Evolutionary conservation across 169 alveolate genomes (phyloP), one percentile per base, ranked within the genome.

Genomic region (Cryptosporidium ryanae): DNA sequence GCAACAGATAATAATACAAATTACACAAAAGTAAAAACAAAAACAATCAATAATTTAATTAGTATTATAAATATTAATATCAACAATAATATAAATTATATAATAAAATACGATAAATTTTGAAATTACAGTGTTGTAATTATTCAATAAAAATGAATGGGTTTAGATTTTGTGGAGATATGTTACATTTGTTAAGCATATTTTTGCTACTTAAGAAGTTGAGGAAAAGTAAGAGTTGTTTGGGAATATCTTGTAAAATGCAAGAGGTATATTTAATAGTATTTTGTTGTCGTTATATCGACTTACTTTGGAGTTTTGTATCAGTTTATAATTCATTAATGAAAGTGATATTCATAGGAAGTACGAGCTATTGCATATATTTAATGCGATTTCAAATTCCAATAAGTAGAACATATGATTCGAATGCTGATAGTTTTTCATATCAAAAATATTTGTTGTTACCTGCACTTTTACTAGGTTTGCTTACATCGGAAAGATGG

Each of bases 181-280:
- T 95, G 93, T 94, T 97, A 63, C 99, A 97, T 90, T 91, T 97
- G 49, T 89, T 92, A 82, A 96, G 98, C 63, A 94, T 96, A 82
- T 90, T 96, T 43, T 91, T 97, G 52, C 98, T 97, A 59, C 92
- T 97, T 54, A 92, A 90, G 91, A 95, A 97, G 91, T 94, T 97
- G 82, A 89, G 96, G 82, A 92, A 92, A 65, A 90, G 96, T 59
- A 96, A 96, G 83, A 96, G 95, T 84, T 97, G 99, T 84, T 93
- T 96, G 91, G 99, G 99, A 2, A 94, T 97, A 52, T 96, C 99
- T 18, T 94, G 98, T 82, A 94, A 97, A 90, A 97, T 98, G 95
- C 99, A 96, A 90, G 99, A 97, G 92, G 92, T 97, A 84, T 97
- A 96, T 82, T 90, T 96, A 66, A 92, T 97, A 23, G 99, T 97